Evolutionary conservation across 305 asterid species (phyloP).

Genomic region (Fraxinus baroniana): DNA sequence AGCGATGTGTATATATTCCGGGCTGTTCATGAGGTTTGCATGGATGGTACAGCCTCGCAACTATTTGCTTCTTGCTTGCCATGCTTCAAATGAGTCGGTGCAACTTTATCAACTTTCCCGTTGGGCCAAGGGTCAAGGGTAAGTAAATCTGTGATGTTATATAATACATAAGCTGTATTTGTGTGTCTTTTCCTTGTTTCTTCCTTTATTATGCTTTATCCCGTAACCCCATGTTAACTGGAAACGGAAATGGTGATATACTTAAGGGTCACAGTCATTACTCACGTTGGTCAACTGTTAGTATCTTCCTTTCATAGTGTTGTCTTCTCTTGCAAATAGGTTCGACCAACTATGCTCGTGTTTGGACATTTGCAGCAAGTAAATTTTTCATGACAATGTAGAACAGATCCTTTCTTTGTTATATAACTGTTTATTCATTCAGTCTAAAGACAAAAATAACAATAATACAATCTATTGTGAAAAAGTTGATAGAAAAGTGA

Average conservation of each 20-base stretch:
- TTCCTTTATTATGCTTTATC: not conserved
- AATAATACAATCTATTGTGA: not conserved
- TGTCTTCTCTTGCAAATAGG: not conserved
- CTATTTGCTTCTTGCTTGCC: constrained; percentile 73
- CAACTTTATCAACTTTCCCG: constrained; percentile 76
- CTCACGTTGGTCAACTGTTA: not conserved
- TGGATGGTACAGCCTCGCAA: constrained; percentile 95
- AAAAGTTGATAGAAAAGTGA: not conserved
- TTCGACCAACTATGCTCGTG: not conserved
- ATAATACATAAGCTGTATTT: not conserved
- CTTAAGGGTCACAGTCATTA: not conserved
- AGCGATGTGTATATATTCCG: constrained; percentile 83
- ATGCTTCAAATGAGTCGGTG: constrained; percentile 80
- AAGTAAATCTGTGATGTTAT: constrained; percentile 8
- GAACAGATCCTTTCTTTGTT: not conserved
- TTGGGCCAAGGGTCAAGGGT: constrained; percentile 86
- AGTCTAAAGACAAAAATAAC: not conserved
- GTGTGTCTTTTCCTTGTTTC: not conserved
- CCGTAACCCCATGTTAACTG: not conserved
- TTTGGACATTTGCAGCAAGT: not conserved
- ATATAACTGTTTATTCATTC: not conserved
- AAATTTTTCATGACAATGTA: not conserved
- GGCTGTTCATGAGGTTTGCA: constrained; percentile 82
- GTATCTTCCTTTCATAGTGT: not conserved
- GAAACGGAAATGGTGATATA: not conserved